A percentile compares a stretch with the other conserved stretches of the same genome.
phyloP scores from a whole-genome alignment of 441 rosid genomes.

The Euphorbia celastroides region DNA sequence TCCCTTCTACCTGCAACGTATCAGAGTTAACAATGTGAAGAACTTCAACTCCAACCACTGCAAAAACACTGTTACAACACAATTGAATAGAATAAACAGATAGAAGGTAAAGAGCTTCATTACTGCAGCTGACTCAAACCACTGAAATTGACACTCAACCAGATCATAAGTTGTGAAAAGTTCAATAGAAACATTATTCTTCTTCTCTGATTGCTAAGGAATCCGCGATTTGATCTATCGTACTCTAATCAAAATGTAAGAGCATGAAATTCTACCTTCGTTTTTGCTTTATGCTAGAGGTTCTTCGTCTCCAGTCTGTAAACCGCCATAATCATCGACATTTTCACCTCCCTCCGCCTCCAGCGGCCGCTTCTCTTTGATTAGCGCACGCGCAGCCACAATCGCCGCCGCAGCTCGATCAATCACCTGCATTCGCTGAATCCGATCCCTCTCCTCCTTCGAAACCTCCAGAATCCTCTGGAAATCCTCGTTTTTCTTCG shows the following conservation, averaged over 20 bases:
- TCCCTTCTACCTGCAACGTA: conserved; percentile 35
- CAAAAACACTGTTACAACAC: too few relatives aligned
- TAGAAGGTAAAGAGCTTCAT: too few relatives aligned
- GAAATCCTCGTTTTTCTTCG: conserved; percentile 75
- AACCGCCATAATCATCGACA: conserved; percentile 8
- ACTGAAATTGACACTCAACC: too few relatives aligned
- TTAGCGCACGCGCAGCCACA: conserved; percentile 63
- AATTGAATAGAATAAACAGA: too few relatives aligned
- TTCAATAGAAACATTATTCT: too few relatives aligned
- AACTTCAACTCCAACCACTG: neutral
- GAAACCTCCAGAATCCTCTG: conserved; percentile 62
- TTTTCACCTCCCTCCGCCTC: neutral
- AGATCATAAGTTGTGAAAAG: too few relatives aligned
- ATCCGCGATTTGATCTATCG: too few relatives aligned
- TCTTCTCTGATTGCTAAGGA: too few relatives aligned
- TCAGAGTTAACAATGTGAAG: neutral
- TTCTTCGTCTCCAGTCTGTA: conserved; percentile 9
- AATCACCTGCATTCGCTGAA: conserved; percentile 74
- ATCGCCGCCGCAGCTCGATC: conserved; percentile 85
- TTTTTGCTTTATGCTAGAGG: neutral
- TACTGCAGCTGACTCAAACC: too few relatives aligned
- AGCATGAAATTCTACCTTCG: conserved; percentile 14
- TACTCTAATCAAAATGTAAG: too few relatives aligned
- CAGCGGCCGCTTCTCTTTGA: conserved; percentile 31
- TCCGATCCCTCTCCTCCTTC: conserved; percentile 71